Evolutionary conservation across 352 stramenopile genomes (phyloP).

Genomic region (Globisporangium paddicum): DNA sequence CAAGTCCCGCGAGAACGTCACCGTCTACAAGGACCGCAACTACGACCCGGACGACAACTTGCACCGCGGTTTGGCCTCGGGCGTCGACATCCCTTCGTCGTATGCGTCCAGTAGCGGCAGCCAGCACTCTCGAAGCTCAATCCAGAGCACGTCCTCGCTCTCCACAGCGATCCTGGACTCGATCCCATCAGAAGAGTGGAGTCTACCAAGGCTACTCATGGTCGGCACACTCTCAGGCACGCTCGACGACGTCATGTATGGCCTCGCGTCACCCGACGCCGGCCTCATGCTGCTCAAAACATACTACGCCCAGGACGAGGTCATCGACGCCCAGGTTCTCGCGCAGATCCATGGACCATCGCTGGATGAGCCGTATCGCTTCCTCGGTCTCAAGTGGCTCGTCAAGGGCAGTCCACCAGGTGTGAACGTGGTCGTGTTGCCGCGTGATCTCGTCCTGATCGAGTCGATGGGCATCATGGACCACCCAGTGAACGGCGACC

Average conservation of each 20-base stretch:
- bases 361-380: conserved; percentile 36
- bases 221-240: conserved; percentile 33
- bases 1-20: conserved; percentile 42
- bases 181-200: no score
- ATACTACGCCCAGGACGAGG: conserved; percentile 29
- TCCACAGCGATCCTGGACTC: no score
- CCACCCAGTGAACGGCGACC: conserved; percentile 3
- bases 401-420: conserved; percentile 8
- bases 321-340: conserved; percentile 36
- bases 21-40: conserved; percentile 38
- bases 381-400: conserved; percentile 42
- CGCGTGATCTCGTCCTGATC: conserved; percentile 53
- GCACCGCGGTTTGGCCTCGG: no score
- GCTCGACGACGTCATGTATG: conserved; percentile 55
- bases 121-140: no score
- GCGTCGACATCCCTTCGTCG: no score
- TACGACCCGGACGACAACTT: no score
- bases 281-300: conserved; percentile 29
- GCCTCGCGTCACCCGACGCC: no score
- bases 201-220: conserved; percentile 27
- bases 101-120: no score
- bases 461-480: conserved; percentile 44
- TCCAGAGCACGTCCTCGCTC: no score
- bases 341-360: conserved; percentile 26
- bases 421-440: conserved; percentile 19